Evolutionary conservation across 352 stramenopile genomes (phyloP), one percentile per base, ranked within the genome.

Genomic region (Globisporangium paroecandrum): DNA sequence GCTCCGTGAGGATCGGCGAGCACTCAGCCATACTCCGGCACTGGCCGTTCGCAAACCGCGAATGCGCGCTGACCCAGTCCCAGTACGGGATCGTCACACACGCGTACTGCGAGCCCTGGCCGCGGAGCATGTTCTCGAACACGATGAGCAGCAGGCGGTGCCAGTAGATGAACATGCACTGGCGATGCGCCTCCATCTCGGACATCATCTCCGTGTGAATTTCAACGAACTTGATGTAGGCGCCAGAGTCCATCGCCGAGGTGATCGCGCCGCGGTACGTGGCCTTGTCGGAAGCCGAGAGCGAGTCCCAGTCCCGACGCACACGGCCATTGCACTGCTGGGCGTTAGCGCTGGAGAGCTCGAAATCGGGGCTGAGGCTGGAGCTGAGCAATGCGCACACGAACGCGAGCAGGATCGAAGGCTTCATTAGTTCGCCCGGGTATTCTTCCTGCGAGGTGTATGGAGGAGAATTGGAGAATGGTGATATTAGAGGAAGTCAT

Each of bases 121-220:
- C 79, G 24, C 79, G 76, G 1, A 88, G 66, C 79, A 88, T 88
- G 34, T 83, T 79, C 62, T 88, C 79, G 61, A 83, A 86, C 2
- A 70, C 79, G 9, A 86, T 61, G 25, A 86, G 36, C 41, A 82
- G 82, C 3, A 74, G 77, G 12, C 78, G 76, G 54, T 86, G 72
- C 80, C 80, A 89, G 65, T 81, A 84, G 49, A 85, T 18, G 57
- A 87, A 78, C 1, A 74, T 77, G 56, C 80, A 87, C 2, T 75
- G 82, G 43, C 67, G 67, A 34, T 79, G 68, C 25, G 62, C 74
- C 61, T 87, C 78, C 29, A 61, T 61, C 29, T 61, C 55, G 18
- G 55, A 61, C 29, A 46, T 46, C 55, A 61, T 61, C 55, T 61
- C 55, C 2, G 55, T 61, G 20, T 61, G 55, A 18, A 61, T 41